Conservation (phyloP, 2,329 filamentous ascomycete species). For the Exophiala lecanii-corni region DNA sequence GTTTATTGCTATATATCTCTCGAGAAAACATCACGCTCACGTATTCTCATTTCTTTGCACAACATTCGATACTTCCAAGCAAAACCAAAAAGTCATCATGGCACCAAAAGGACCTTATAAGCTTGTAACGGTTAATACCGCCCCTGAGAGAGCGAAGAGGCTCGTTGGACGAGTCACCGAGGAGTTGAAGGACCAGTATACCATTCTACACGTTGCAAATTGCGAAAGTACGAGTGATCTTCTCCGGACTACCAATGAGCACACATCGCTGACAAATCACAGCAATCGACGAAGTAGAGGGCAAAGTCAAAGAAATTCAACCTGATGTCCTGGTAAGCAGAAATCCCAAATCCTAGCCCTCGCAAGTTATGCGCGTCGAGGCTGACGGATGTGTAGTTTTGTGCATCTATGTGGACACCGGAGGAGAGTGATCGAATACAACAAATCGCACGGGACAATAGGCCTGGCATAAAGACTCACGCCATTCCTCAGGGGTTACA, state of each 20-base stretch:
- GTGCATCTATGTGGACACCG: slow-evolving; percentile 55
- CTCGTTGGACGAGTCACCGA: slow-evolving; percentile 60
- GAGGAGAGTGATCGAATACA: slow-evolving; percentile 38
- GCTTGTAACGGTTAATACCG: slow-evolving; percentile 65
- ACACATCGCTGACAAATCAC: not conserved
- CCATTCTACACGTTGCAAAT: slow-evolving; percentile 59
- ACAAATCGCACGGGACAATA: slow-evolving; percentile 34
- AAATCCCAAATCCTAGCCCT: slow-evolving; percentile 10
- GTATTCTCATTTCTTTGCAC: too few species aligned
- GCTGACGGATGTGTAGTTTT: too few species aligned
- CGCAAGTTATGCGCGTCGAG: too few species aligned
- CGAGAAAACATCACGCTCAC: too few species aligned
- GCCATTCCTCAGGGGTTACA: slow-evolving; percentile 41
- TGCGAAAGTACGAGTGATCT: slow-evolving; percentile 48
- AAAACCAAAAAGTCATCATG: slow-evolving; percentile 11
- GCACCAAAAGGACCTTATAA: slow-evolving; percentile 54
- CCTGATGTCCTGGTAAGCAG: slow-evolving; percentile 52
- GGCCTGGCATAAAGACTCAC: slow-evolving; percentile 39
- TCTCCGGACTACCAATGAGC: not conserved
- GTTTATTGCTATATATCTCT: too few species aligned
- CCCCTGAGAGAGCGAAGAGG: slow-evolving; percentile 59
- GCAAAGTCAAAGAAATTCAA: slow-evolving; percentile 48
- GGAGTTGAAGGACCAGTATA: slow-evolving; percentile 59
- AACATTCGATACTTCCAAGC: too few species aligned
- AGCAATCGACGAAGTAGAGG: slow-evolving; percentile 54